These are phyloP conservation scores for Neofusicoccum kwambonambiense DNA, from an alignment of 2,329 filamentous ascomycete genomes.

Conservation along the genomic window DNA sequence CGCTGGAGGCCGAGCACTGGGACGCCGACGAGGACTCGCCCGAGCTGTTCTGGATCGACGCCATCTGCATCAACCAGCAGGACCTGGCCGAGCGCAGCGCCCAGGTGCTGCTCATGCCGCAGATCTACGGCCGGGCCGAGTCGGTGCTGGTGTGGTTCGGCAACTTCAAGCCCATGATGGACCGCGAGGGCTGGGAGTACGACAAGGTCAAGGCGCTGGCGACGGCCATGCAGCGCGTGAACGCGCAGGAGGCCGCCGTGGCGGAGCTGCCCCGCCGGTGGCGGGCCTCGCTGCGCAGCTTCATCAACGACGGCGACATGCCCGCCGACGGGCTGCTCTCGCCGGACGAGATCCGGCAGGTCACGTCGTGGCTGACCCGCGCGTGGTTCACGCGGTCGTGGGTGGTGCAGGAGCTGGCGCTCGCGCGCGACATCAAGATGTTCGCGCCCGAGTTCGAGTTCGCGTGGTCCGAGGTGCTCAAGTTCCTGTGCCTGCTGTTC, in stretches of 20 bases:
- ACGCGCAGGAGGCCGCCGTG: neutral
- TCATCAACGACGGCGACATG: neutral
- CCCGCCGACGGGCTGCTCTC: neutral
- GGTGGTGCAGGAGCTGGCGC: constrained; percentile 6
- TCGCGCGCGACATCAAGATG: neutral
- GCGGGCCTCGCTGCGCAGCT: neutral
- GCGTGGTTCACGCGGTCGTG: neutral
- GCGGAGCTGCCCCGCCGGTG: neutral
- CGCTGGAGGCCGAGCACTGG: no score
- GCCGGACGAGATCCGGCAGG: neutral
- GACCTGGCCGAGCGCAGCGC: neutral
- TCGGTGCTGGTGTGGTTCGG: neutral
- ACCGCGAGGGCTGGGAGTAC: neutral
- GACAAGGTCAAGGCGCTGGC: neutral
- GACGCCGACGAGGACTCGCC: neutral
- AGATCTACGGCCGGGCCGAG: neutral
- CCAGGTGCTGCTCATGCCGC: neutral
- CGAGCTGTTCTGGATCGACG: constrained; percentile 20
- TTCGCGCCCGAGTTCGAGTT: neutral
- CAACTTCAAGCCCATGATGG: neutral
- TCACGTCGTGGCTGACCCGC: neutral
- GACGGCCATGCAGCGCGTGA: neutral
- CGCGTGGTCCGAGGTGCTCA: constrained; percentile 1
- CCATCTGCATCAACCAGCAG: constrained; percentile 22
- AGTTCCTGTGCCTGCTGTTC: neutral